Base-by-base conservation (phyloP, 805 yeast species). In the Pichia kluyveri region DNA sequence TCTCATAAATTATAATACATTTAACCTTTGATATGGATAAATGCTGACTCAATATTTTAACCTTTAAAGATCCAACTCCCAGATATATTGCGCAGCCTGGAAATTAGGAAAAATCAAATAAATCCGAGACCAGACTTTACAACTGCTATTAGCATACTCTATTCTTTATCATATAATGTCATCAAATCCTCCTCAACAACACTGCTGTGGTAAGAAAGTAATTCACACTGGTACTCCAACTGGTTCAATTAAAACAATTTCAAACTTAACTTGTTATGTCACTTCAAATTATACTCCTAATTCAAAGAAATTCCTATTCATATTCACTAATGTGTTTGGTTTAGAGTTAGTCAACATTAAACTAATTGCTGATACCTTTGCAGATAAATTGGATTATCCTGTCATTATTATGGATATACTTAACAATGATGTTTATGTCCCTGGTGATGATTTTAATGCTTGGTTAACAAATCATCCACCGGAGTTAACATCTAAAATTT, bases 341-440 rank as follows among this genome's bases (percentile, higher is more conserved):
- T 66, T 74, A 60, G 68, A 68, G 42, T 72, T 71, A 60, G 70
- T 69, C 60, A 88, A 89, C 63, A 66, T 66, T 36, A 65, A 73
- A 56, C 70, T 89, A 56, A 61, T 79, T 51, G 91, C 89, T 15
- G 89, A 83, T 60, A 67, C 69, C 46, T 76, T 84, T 51, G 85
- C 90, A 42, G 64, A 65, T 43, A 62, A 62, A 8, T 48, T 59
- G 9, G 87, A 87, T 26, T 86, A 73, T 67, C 76, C 73, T 40
- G 90, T 83, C 1, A 69, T 82, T 42, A 66, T 83, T 34, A 96
- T 96, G n/a, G 96, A 88, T 63, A 71, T 86, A 50, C 72, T 86
- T 56, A 65, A 75, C 30, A 77, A 76, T 36, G 82, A 75, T 44
- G 73, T 78, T 42, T 70, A 71, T 38, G 72, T 71, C 27, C 58